Base-by-base conservation (phyloP, 2,329 filamentous ascomycete species). In the Fusarium proliferatum region DNA sequence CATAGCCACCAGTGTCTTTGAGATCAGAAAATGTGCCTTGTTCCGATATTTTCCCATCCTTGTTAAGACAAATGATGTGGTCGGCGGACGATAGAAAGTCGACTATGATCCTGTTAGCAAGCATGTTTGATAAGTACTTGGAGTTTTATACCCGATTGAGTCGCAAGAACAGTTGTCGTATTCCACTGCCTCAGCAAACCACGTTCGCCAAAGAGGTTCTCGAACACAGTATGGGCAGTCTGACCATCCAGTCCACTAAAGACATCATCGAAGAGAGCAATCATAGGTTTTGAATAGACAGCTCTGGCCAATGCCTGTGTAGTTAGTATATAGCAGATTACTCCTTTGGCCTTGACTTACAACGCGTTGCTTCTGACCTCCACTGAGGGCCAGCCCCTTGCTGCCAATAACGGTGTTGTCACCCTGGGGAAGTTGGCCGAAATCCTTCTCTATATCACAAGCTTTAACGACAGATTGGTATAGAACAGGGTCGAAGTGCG, bases 281-380 rank as follows among this genome's bases (percentile, higher is more conserved):
- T 59, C 4, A 72, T 42, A 2, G 79, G 78, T 7, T 78, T 74
- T 1, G 81, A 80, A 49, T 85, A 85, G 2, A 84, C 57, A 10
- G 83, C 83, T 39, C 83, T 78, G 1, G 83, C 82, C 46, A 85
- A 64, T 6, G 83, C 77, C 82, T 83, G 21, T 19, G 52, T 61
- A 21, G 21, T 72, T 16, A 72, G 43, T 9, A 42, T 38, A 4
- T 26, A 21, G n/a, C 36, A 3, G 10, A 11, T 21, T n/a, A 15
- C 12, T 52, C n/a, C 33, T 8, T 36, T 21, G 6, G 12, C 21
- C 49, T 21, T 16, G 13, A 69, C 77, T 79, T 75, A 79, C 82
- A 12, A 86, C 77, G 17, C 84, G 81, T 58, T 85, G 83, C 67
- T 82, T 84, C 69, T 88, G 86, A 0, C 86, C 86, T 12, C 86